Base-by-base conservation (phyloP, 306 rosid genomes). In the Rosa rugosa region DNA sequence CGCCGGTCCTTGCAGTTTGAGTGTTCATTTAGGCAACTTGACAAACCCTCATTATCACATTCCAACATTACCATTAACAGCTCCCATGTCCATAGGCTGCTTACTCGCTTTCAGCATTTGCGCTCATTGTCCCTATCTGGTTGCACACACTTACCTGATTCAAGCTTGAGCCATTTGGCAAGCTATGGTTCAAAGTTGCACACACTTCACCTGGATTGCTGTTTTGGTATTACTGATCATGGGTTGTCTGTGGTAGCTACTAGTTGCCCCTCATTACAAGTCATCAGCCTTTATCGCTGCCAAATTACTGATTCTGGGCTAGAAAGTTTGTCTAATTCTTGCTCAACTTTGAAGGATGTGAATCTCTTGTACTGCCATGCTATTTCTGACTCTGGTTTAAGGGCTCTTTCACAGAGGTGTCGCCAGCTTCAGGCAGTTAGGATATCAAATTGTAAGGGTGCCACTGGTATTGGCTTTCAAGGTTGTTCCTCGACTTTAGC, bases 271-370 rank as follows among this genome's bases (percentile, higher is more conserved):
- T 77, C 31, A 11, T 75, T 91, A 77, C 75, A 36, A 1, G 77
- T 73, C 63, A 70, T 90, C 74, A 88, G 92, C 81, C 88, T 90
- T 40, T 88, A 87, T 46, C 84, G 88, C 23, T 88, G 95, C 71
- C 20, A 38, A 65, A 56, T 88, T 71, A 83, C 90, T 31, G 92
- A 90, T 82, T 22, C 23, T 57, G 92, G 91, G 45, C 80, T 88
- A 70, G 82, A 76, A 82, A 85, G 64, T 67, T 79, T 90, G 80
- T 83, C 87, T 17, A 31, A 9, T 13, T 75, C 75, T 72, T 90
- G 95, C 86, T 56, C 79, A 31, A 64, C 76, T 69, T 54, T 88
- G 76, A 88, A 87, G 84, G 70, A 57, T 46, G 82, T 86, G 66
- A 90, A 90, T 56, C 87, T 90, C 34, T 80, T 83, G 0, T 71